Evolutionary conservation across 331 rosid genomes (phyloP).

Genomic region (Pyracantha coccinea): DNA sequence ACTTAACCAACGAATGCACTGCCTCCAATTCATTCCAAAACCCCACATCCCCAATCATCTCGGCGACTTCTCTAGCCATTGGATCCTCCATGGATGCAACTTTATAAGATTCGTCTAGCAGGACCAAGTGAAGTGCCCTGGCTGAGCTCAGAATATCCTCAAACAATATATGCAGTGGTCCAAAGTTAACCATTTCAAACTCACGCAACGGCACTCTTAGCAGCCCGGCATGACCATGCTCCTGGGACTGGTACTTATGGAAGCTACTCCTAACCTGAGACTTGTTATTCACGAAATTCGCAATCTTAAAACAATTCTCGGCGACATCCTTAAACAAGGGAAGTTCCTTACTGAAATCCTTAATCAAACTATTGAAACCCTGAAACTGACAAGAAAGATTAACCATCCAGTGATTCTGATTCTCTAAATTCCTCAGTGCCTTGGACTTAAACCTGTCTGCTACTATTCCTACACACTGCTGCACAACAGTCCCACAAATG

Average conservation of each 20-base stretch:
- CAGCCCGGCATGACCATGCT: constrained; percentile 51
- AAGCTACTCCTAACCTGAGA: constrained; percentile 58
- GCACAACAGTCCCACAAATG: constrained; percentile 60
- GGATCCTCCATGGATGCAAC: constrained; percentile 55
- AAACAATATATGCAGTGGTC: constrained; percentile 34
- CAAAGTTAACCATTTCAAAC: constrained; percentile 31
- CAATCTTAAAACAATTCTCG: constrained; percentile 61
- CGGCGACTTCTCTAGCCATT: constrained; percentile 45
- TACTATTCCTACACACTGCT: constrained; percentile 79
- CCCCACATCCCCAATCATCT: constrained; percentile 45
- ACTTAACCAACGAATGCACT: constrained; percentile 46
- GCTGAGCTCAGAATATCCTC: constrained; percentile 54
- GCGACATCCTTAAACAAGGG: constrained; percentile 44
- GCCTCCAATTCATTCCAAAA: constrained; percentile 81
- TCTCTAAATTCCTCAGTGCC: constrained; percentile 73
- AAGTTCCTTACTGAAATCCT: constrained; percentile 66
- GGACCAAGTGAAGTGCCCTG: constrained; percentile 46
- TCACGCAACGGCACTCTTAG: constrained; percentile 40
- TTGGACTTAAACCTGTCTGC: constrained; percentile 78
- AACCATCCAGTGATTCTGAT: constrained; percentile 87
- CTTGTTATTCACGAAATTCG: constrained; percentile 54
- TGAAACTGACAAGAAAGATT: constrained; percentile 81
- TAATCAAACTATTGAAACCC: constrained; percentile 52
- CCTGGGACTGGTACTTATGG: constrained; percentile 66
- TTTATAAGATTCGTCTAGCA: constrained; percentile 53